These are phyloP conservation scores for Hypericum perforatum DNA, from an alignment of 345 rosid genomes.

Conservation along the genomic window DNA sequence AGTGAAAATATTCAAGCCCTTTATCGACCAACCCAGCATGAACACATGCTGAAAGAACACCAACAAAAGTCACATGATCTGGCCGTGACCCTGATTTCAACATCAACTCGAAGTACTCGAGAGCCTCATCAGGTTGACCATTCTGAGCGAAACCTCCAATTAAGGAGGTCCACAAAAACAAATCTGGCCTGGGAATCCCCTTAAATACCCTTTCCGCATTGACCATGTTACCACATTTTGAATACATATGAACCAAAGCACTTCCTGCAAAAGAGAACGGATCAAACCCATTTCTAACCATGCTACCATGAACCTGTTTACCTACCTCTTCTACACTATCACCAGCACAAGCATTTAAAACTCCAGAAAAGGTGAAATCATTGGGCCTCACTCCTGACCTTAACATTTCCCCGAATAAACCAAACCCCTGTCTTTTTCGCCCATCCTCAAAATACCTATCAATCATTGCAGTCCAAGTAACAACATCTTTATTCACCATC, in stretches of 20 bases:
- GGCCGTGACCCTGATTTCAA: conserved; percentile 59
- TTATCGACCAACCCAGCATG: conserved; percentile 79
- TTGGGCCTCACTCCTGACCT: conserved; percentile 56
- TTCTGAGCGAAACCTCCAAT: conserved; percentile 77
- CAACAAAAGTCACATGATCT: conserved; percentile 71
- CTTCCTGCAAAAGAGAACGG: conserved; percentile 63
- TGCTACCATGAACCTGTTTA: conserved; percentile 73
- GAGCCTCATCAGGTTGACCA: conserved; percentile 55
- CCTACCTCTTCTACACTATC: conserved; percentile 54
- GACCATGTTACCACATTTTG: conserved; percentile 69
- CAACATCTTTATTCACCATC: conserved; percentile 56
- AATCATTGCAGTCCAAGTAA: conserved; percentile 84
- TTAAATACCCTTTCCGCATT: conserved; percentile 52
- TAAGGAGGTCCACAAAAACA: conserved; percentile 78
- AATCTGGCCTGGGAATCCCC: conserved; percentile 41
- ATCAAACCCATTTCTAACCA: conserved; percentile 52
- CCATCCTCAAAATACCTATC: conserved; percentile 62
- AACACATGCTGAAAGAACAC: conserved; percentile 72
- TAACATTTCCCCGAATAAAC: conserved; percentile 42
- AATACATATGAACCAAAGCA: conserved; percentile 78
- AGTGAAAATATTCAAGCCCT: conserved; percentile 59
- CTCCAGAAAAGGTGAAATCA: conserved; percentile 70
- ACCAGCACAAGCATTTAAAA: conserved; percentile 66
- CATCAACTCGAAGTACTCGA: conserved; percentile 50
- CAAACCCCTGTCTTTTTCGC: conserved; percentile 54